phyloP scores from a whole-genome alignment of 140 eudicot genomes.

The Oenanthe javanica region DNA sequence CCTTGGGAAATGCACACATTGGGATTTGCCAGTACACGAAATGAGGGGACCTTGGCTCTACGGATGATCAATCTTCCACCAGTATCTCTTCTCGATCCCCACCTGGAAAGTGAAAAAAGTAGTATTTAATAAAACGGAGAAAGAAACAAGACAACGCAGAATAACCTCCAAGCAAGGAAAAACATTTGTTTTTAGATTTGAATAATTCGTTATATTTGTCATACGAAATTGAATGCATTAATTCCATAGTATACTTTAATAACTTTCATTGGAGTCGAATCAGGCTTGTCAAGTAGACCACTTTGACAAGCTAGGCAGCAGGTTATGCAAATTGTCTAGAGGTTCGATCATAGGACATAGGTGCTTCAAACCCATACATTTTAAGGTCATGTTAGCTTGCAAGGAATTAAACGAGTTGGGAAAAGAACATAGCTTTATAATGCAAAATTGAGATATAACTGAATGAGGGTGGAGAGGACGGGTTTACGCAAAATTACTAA shows the following conservation, averaged over 20 bases:
- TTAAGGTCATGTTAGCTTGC: no score
- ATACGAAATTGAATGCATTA: not conserved
- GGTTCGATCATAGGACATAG: no score
- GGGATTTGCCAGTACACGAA: conserved; percentile 56
- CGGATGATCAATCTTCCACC: conserved; percentile 23
- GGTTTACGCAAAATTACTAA: no score
- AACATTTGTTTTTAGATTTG: not conserved
- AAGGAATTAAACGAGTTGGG: no score
- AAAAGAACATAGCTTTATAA: no score
- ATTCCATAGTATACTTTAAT: not conserved
- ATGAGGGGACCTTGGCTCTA: conserved; percentile 38
- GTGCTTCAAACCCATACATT: no score
- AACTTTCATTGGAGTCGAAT: not conserved
- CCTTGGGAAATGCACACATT: conserved; percentile 59
- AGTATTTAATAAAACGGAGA: not conserved
- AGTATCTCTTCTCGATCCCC: conserved; percentile 41
- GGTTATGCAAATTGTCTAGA: no score
- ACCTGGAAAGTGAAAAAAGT: conserved; percentile 25
- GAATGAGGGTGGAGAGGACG: no score
- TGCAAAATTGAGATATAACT: no score
- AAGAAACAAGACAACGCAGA: not conserved
- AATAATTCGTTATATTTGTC: not conserved
- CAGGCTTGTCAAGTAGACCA: no score
- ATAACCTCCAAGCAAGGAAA: not conserved
- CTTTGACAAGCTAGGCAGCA: no score